A percentile compares a stretch with the other conserved stretches of the same genome.
phyloP scores from a whole-genome alignment of 192 early-diverging fungal species.

The Coemansia sp. region DNA sequence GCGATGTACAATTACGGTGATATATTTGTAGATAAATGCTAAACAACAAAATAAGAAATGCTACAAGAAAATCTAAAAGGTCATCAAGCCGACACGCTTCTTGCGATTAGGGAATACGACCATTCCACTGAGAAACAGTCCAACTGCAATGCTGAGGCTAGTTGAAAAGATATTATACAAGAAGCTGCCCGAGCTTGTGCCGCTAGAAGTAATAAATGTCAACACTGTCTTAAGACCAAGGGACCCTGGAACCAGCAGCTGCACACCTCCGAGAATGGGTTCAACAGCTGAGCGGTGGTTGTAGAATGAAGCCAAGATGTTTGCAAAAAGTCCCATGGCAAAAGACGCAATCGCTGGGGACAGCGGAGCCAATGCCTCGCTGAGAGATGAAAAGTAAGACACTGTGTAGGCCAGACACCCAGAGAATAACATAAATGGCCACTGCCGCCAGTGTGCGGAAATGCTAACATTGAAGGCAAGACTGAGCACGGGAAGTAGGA shows the following conservation, averaged over 20 bases:
- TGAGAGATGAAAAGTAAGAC: constrained; percentile 61
- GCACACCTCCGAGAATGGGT: constrained; percentile 76
- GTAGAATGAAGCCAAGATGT: constrained; percentile 73
- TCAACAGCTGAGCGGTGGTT: constrained; percentile 71
- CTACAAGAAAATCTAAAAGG: constrained; percentile 30
- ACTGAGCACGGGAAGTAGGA: constrained; percentile 60
- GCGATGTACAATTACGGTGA: too few species aligned
- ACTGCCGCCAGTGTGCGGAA: constrained; percentile 63
- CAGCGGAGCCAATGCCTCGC: constrained; percentile 57
- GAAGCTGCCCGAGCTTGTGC: constrained; percentile 56
- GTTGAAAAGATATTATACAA: constrained; percentile 61
- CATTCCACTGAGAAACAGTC: constrained; percentile 67
- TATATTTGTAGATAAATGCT: not conserved
- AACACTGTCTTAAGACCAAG: constrained; percentile 68
- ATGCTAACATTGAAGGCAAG: constrained; percentile 61
- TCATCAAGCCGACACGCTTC: constrained; percentile 54
- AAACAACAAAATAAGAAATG: not conserved
- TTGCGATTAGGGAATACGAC: constrained; percentile 61
- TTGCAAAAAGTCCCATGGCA: constrained; percentile 75
- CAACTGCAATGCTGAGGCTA: constrained; percentile 67
- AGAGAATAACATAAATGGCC: constrained; percentile 68
- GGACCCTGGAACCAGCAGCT: constrained; percentile 79
- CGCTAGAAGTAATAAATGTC: constrained; percentile 61
- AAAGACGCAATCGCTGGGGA: constrained; percentile 69
- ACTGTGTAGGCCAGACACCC: constrained; percentile 69